phyloP scores from a whole-genome alignment of 2,329 filamentous ascomycete species.

The Arthroderma sp. region DNA sequence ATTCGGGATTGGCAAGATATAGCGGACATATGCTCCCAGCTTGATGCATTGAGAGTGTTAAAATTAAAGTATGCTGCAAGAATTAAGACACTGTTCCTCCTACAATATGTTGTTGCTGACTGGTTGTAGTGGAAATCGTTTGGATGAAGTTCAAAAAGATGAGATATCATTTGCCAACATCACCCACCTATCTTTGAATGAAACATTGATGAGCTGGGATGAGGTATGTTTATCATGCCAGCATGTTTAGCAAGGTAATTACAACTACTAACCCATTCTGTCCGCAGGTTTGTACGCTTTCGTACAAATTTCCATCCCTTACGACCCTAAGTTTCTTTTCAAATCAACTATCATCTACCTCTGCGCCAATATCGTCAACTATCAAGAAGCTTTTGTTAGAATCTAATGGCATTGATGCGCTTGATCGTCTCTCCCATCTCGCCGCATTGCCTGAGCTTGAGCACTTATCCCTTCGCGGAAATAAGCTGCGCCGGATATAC shows the following conservation, averaged over 20 bases:
- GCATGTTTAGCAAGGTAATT: neutral
- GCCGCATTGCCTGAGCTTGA: conserved; percentile 39
- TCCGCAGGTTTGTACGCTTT: conserved; percentile 22
- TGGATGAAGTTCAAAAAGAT: conserved; percentile 30
- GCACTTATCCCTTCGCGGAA: conserved; percentile 56
- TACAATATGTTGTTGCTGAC: conserved; percentile 5
- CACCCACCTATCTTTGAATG: conserved; percentile 50
- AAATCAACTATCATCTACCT: conserved; percentile 23
- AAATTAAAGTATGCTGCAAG: conserved; percentile 53
- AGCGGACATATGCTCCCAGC: conserved; percentile 54
- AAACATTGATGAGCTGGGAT: conserved; percentile 54
- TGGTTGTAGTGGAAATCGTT: conserved; percentile 55
- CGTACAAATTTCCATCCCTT: conserved; percentile 23
- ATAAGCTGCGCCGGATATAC: conserved; percentile 45
- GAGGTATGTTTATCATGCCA: conserved; percentile 35
- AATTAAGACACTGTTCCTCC: neutral
- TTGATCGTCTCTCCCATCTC: conserved; percentile 33
- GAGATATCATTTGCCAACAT: conserved; percentile 37
- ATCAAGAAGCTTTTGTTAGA: conserved; percentile 38
- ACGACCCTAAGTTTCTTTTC: conserved; percentile 22
- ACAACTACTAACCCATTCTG: neutral
- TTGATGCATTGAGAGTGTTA: conserved; percentile 53
- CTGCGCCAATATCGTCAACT: conserved; percentile 18
- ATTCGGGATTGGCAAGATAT: conserved; percentile 57
- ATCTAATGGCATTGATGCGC: conserved; percentile 31